Conservation (phyloP, 2,329 filamentous ascomycete genomes). For the Clarireedia paspali region DNA sequence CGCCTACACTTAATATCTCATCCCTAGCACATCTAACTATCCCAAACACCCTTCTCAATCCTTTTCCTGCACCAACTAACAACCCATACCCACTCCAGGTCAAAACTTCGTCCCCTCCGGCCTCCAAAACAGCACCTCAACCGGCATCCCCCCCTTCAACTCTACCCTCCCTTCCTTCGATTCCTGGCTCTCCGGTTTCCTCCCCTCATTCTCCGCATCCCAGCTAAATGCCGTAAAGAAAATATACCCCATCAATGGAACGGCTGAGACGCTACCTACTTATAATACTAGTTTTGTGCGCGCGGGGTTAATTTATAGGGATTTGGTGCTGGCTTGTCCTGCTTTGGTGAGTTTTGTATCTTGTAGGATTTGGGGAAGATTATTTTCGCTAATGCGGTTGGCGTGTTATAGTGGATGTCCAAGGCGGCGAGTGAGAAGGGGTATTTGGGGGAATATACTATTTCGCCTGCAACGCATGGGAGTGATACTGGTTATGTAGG, state of each 20-base stretch:
- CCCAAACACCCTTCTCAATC: no score
- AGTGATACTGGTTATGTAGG: constrained; percentile 48
- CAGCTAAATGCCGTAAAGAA: constrained; percentile 35
- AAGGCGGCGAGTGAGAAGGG: constrained; percentile 36
- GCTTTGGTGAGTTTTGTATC: constrained; percentile 22
- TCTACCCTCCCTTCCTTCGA: constrained; percentile 42
- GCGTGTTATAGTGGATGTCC: constrained; percentile 41
- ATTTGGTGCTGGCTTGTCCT: constrained; percentile 52
- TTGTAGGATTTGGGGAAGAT: not conserved
- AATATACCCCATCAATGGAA: constrained; percentile 41
- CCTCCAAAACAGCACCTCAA: constrained; percentile 31
- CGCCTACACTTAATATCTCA: no score
- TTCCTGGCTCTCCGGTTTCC: constrained; percentile 44
- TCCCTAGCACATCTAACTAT: no score
- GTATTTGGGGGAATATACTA: constrained; percentile 53
- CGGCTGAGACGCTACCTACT: constrained; percentile 34
- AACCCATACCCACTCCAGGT: constrained; percentile 29
- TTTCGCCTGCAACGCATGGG: constrained; percentile 50
- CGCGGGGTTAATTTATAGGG: constrained; percentile 50
- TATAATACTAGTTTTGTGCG: constrained; percentile 45
- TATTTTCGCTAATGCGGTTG: not conserved
- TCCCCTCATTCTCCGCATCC: constrained; percentile 38
- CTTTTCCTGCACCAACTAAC: no score
- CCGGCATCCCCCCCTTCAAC: constrained; percentile 39
- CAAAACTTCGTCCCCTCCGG: constrained; percentile 51